Evolutionary conservation across 768 basidiomycete genomes (phyloP).

Genomic region (Strobilomyces echinocephalus): DNA sequence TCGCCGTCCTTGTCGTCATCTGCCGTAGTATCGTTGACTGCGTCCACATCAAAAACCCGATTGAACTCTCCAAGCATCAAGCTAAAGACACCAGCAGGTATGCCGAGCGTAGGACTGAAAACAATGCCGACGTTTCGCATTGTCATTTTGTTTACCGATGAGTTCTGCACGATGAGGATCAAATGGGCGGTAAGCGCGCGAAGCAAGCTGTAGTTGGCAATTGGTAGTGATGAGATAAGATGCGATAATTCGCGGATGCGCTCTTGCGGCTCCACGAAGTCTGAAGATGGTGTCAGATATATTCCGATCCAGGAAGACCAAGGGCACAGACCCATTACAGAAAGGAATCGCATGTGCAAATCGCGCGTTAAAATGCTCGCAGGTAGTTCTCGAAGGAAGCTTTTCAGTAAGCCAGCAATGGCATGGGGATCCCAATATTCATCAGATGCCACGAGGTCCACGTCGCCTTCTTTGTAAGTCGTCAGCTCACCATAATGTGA

Average conservation of each 20-base stretch:
- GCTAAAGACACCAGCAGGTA: slow-evolving; percentile 96
- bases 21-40: slow-evolving; percentile 22
- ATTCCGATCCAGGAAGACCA: slow-evolving; percentile 1
- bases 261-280: slow-evolving; percentile 84
- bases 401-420: slow-evolving; percentile 91
- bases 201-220: slow-evolving; percentile 90
- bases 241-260: slow-evolving; percentile 81
- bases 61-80: slow-evolving; percentile 93
- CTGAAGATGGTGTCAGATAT: slow-evolving; percentile 38
- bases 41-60: slow-evolving; percentile 82
- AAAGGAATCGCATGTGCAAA: slow-evolving; percentile 83
- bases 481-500: slow-evolving; percentile 5
- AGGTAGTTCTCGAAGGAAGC: slow-evolving; percentile 89
- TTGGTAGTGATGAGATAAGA: slow-evolving; percentile 82
- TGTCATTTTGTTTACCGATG: slow-evolving; percentile 92
- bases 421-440: slow-evolving; percentile 99
- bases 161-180: slow-evolving; percentile 90
- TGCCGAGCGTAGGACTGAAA: slow-evolving; percentile 94
- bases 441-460: slow-evolving; percentile 80
- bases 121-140: slow-evolving; percentile 98
- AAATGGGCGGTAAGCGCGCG: slow-evolving; percentile 93
- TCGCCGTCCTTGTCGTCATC: slow-evolving; percentile 34
- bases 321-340: slow-evolving; percentile 76
- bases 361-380: slow-evolving; percentile 90
- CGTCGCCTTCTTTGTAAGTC: slow-evolving; percentile 76